Percentiles rank a stretch among this genome's conserved stretches.
phyloP scores from a whole-genome alignment of 495 filamentous ascomycete genomes.

The Pseudoneurospora amorphoporcata region DNA sequence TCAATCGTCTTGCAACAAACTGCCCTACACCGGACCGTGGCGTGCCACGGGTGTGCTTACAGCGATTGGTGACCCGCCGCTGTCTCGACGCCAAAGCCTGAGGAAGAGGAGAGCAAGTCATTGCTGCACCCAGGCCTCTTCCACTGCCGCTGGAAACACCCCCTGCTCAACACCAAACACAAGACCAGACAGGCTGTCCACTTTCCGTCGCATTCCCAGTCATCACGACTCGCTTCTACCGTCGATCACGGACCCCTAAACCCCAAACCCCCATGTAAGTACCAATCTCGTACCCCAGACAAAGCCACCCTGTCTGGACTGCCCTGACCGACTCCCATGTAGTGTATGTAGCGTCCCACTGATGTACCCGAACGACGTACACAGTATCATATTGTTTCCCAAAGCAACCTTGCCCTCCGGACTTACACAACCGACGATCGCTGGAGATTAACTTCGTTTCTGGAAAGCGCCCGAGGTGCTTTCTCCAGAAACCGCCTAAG shows the following conservation, averaged over 20 bases:
- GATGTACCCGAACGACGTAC: neutral
- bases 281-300: slow-evolving; percentile 7
- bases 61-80: slow-evolving; percentile 6
- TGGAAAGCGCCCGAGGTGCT: slow-evolving; percentile 14
- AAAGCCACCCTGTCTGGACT: slow-evolving; percentile 7
- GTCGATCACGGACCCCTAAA: slow-evolving; percentile 21
- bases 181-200: slow-evolving; percentile 18
- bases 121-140: slow-evolving; percentile 11
- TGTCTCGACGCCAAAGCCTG: slow-evolving; percentile 10
- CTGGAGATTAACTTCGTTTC: slow-evolving; percentile 29
- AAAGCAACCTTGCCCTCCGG: neutral
- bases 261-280: slow-evolving; percentile 6
- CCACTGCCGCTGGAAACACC: slow-evolving; percentile 3
- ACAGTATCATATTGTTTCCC: neutral
- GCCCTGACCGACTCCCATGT: neutral
- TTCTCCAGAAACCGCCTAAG: slow-evolving; percentile 20
- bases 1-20: slow-evolving; percentile 18
- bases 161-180: slow-evolving; percentile 24
- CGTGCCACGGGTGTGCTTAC: slow-evolving; percentile 19
- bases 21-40: slow-evolving; percentile 11
- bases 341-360: neutral
- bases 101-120: slow-evolving; percentile 10
- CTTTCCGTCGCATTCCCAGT: slow-evolving; percentile 21
- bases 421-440: slow-evolving; percentile 9
- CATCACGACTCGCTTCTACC: slow-evolving; percentile 17